phyloP scores from a whole-genome alignment of 1,284 basidiomycete genomes.

The Ceratobasidium sp. region DNA sequence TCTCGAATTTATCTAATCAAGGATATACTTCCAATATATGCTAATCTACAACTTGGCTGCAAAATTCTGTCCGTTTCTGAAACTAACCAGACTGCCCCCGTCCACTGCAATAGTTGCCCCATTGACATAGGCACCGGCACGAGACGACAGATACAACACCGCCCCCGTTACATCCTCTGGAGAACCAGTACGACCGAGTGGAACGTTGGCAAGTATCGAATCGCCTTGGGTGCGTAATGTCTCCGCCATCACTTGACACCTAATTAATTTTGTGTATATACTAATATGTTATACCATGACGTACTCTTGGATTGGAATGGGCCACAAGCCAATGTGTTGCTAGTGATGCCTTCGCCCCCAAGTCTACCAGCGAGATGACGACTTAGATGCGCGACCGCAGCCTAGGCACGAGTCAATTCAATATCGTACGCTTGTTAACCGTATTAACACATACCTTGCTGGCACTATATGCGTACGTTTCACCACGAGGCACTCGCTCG shows the following conservation, averaged over 20 bases:
- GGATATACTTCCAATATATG: neutral
- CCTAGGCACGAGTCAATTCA: constrained; percentile 46
- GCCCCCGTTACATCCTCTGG: constrained; percentile 78
- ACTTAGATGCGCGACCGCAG: constrained; percentile 66
- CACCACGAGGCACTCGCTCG: constrained; percentile 58
- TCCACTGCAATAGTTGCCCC: constrained; percentile 74
- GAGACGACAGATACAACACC: constrained; percentile 72
- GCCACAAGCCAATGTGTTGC: constrained; percentile 70
- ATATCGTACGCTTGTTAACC: neutral
- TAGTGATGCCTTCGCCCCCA: constrained; percentile 65
- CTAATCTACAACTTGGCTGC: constrained; percentile 12
- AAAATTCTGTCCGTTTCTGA: constrained; percentile 12
- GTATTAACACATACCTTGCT: constrained; percentile 58
- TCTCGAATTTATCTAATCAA: neutral
- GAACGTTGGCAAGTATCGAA: constrained; percentile 16
- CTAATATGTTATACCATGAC: constrained; percentile 37
- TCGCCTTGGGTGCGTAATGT: constrained; percentile 30
- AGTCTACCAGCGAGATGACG: constrained; percentile 65
- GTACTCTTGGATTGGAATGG: constrained; percentile 61
- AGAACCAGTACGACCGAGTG: constrained; percentile 66
- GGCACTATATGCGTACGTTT: constrained; percentile 73
- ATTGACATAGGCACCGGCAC: constrained; percentile 73
- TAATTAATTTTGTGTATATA: neutral
- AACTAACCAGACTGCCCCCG: constrained; percentile 56
- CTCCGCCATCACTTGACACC: constrained; percentile 31